Evolutionary conservation across 2,329 filamentous ascomycete species (phyloP), one percentile per base, ranked within the genome.

Genomic region (Xylaria sp.): DNA sequence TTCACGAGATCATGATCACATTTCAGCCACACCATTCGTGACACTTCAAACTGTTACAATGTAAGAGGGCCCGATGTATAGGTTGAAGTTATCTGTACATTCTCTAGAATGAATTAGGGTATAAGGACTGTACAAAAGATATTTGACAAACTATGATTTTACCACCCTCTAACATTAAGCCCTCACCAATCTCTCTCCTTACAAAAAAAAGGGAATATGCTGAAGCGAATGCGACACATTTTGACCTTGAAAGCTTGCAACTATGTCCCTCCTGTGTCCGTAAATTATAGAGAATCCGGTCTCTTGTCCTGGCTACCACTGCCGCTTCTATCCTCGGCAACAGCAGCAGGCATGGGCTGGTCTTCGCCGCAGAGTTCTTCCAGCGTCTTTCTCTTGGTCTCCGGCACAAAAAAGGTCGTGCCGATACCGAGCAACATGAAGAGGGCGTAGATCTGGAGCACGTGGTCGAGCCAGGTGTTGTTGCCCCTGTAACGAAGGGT

Each of bases 361-460:
- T 78, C 76, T 60, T 78, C 76, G 50, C 76, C 76, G 34, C 84
- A 82, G 41, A 92, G 82, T 78, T 89, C 85, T 78, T 92, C 92
- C 36, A 94, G 85, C 1, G 91, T 92, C 84, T 90, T 90, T 66
- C 90, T 83, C 82, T 91, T 92, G 23, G 90, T 93, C 83, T 93
- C 91, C 8, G 90, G 90, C 67, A 93, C 92, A 66, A 92, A 81
- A 15, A 1, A 92, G 0, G 90, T 90, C 10, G 90, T 91, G 76
- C 91, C 84, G 80, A 87, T 83, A 65, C 92, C 92, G 66, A 88
- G 82, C 39, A 93, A 84, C 91, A 93, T 94, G 84, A 94, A 93
- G 32, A 92, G 83, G 6, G 91, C 90, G 76, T 85, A 87, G 73
- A 93, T 93, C 83, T 93, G 83, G 76, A 94, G 87, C 46, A 93